Conservation (phyloP, 495 filamentous ascomycete genomes). For the Pseudomonodictys pantanalensis region DNA sequence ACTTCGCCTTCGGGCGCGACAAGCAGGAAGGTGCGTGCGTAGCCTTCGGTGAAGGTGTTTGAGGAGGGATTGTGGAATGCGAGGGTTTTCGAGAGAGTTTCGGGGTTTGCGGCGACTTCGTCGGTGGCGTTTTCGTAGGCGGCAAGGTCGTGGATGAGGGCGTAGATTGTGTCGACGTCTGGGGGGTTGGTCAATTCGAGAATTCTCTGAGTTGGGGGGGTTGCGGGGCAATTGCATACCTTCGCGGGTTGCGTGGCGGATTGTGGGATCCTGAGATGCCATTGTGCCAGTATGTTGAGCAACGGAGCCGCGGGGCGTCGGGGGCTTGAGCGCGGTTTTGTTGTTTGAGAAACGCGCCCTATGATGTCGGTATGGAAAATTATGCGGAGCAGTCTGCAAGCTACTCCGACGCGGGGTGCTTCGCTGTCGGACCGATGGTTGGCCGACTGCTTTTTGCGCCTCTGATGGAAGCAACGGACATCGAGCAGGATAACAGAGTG, state of each 20-base stretch:
- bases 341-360: neutral
- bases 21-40: conserved; percentile 44
- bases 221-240: conserved; percentile 13
- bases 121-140: conserved; percentile 76
- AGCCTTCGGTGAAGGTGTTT: conserved; percentile 37
- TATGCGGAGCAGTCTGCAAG: no score
- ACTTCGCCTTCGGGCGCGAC: conserved; percentile 34
- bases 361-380: no score
- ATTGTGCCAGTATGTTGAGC: conserved; percentile 4
- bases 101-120: conserved; percentile 74
- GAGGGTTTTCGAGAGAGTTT: conserved; percentile 70
- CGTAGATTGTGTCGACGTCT: conserved; percentile 81
- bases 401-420: no score
- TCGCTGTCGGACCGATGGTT: no score
- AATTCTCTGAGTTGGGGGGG: conserved; percentile 6
- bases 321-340: neutral
- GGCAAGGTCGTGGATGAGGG: conserved; percentile 83
- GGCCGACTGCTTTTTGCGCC: no score
- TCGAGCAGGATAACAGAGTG: no score
- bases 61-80: conserved; percentile 55
- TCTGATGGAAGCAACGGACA: no score
- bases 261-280: conserved; percentile 26
- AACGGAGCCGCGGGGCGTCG: neutral
- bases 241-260: conserved; percentile 34
- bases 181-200: conserved; percentile 13